phyloP scores from a whole-genome alignment of 805 yeast species.

The Torulaspora maleeae region DNA sequence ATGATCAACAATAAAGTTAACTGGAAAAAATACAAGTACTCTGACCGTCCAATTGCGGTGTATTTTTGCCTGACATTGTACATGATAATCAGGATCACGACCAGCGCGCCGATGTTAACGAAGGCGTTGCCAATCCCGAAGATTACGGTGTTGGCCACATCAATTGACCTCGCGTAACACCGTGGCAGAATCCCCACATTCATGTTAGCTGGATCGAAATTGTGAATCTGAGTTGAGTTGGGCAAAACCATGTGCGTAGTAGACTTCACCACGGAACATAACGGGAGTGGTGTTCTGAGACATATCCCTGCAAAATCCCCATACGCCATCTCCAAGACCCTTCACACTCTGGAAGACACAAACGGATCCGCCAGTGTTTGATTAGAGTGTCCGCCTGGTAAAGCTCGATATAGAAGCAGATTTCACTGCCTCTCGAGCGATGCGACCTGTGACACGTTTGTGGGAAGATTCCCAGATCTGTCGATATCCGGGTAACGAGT shows the following conservation, averaged over 20 bases:
- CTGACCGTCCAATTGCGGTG: constrained; percentile 91
- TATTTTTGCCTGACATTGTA: constrained; percentile 77
- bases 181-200: constrained; percentile 62
- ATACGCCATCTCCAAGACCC: constrained; percentile 22
- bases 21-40: constrained; percentile 72
- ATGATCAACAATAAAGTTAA: constrained; percentile 53
- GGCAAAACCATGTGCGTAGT: constrained; percentile 32
- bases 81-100: constrained; percentile 61
- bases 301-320: constrained; percentile 46
- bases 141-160: constrained; percentile 84
- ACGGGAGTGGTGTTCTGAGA: constrained; percentile 63
- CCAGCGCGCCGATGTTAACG: constrained; percentile 70
- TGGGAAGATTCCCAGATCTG: not conserved
- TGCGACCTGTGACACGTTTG: constrained; percentile 2
- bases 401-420: too few species aligned
- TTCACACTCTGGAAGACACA: not conserved
- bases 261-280: constrained; percentile 71
- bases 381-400: not conserved
- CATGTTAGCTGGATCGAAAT: constrained; percentile 29
- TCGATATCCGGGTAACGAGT: not conserved
- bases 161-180: constrained; percentile 84
- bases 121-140: constrained; percentile 87
- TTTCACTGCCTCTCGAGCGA: not conserved
- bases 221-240: constrained; percentile 21
- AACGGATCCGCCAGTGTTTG: not conserved